Evolutionary conservation across 148 eudicot genomes (phyloP), one percentile per base, ranked within the genome.

Genomic region (Tetragonia tetragonoides): DNA sequence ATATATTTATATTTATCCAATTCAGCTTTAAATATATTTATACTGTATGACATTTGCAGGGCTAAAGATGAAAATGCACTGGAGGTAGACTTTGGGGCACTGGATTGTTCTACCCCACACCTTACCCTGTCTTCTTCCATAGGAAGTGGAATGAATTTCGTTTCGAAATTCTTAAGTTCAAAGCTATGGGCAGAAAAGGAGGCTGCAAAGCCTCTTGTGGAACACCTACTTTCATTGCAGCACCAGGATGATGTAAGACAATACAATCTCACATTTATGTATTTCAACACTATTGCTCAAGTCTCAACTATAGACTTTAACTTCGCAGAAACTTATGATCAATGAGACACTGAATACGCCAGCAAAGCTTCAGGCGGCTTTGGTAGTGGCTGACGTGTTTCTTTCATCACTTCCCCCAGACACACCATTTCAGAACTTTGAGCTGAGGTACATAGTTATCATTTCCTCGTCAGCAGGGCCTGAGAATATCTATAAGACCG

Each of bases 11-110:
- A n/a, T n/a, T n/a, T n/a, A n/a, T 10, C 41, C 47, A 54, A 12
- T 51, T 10, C 17, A 15, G 42, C 9, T 39, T 68, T 16, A 66
- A 72, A 65, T 57, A 75, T 8, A 24, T n/a, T 34, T 59, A 18
- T 34, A 6, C 34, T 18, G 51, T 49, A 5, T 64, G 47, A 77
- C 16, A 61, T 80, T 80, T 86, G 83, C 89, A 94, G 98, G 98
- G 94, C 95, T 28, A 89, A 90, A 47, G 98, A 94, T 78, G 98
- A 86, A 65, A 88, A 90, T 83, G 92, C 97, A 21, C 77, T 91
- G 76, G 97, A 95, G 79, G 79, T 95, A 46, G 97, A 95, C 82
- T 95, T 95, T 79, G 98, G 91, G 77, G 95, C 98, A 56, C 75
- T 85, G 80, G 95, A 89, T 15, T 88, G 82, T 70, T 82, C 93